phyloP scores from a whole-genome alignment of 257 asterid species.

The Haberlea rhodopensis region DNA sequence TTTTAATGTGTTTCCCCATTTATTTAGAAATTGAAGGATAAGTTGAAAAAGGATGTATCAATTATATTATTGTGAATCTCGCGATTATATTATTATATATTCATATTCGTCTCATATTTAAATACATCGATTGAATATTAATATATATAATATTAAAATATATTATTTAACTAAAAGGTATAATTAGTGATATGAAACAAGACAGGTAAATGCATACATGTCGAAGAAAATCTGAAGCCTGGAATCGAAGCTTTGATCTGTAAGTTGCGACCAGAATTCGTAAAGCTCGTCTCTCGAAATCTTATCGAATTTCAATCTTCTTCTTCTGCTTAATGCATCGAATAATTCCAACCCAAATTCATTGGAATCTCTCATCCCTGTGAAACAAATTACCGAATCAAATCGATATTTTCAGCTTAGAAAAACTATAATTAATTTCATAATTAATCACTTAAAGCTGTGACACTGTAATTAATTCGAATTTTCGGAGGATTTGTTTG shows the following conservation, averaged over 20 bases:
- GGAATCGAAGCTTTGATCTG: constrained; percentile 95
- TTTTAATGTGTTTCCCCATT: too few relatives aligned
- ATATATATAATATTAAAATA: too few relatives aligned
- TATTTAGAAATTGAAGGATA: too few relatives aligned
- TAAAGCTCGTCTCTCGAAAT: constrained; percentile 74
- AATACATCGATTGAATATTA: too few relatives aligned
- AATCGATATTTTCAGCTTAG: too few relatives aligned
- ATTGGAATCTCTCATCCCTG: constrained; percentile 88
- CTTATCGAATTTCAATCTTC: constrained; percentile 73
- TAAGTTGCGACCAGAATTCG: constrained; percentile 91
- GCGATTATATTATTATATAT: too few relatives aligned
- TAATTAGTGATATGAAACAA: constrained; percentile 10
- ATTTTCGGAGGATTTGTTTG: neutral
- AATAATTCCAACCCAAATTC: constrained; percentile 87
- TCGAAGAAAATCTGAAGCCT: constrained; percentile 96
- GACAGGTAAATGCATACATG: constrained; percentile 54
- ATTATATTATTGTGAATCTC: too few relatives aligned
- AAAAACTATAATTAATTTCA: neutral
- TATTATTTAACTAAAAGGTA: too few relatives aligned
- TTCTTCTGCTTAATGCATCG: constrained; percentile 83
- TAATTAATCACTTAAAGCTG: constrained; percentile 17
- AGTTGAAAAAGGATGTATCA: too few relatives aligned
- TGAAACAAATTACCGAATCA: neutral
- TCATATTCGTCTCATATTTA: too few relatives aligned
- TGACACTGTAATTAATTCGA: neutral